Percentiles rank a stretch among this genome's conserved stretches.
Conservation (phyloP, 2,329 filamentous ascomycete genomes). For the Alternaria solani region DNA sequence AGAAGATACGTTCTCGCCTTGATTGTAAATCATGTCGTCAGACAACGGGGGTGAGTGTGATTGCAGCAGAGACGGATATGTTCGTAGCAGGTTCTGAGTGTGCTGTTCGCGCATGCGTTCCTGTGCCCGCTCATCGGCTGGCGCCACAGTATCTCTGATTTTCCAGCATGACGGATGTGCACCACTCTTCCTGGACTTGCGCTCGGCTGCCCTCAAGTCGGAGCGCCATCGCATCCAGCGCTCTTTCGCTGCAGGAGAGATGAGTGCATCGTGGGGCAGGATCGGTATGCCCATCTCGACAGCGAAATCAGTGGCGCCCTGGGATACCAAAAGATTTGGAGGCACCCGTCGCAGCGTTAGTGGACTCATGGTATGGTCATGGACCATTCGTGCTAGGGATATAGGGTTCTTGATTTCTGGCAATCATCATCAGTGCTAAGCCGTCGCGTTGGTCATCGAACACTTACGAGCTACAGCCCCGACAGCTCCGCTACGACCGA, state of each 20-base stretch:
- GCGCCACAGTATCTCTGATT: constrained; percentile 27
- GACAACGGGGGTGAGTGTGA: constrained; percentile 35
- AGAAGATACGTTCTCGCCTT: constrained; percentile 21
- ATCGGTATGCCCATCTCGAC: constrained; percentile 77
- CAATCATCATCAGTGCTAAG: constrained; percentile 25
- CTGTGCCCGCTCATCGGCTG: constrained; percentile 42
- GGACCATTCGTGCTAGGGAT: constrained; percentile 80
- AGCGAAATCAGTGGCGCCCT: constrained; percentile 88
- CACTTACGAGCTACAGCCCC: constrained; percentile 86
- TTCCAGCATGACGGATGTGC: constrained; percentile 40
- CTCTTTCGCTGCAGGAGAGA: constrained; percentile 81
- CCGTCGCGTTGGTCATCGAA: background rate
- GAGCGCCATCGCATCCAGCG: constrained; percentile 79
- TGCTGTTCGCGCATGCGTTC: constrained; percentile 50
- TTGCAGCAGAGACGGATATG: constrained; percentile 17
- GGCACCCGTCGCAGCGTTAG: constrained; percentile 89
- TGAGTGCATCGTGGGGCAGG: constrained; percentile 75
- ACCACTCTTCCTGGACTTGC: constrained; percentile 50
- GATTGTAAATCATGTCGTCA: constrained; percentile 28
- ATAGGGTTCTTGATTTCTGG: constrained; percentile 93
- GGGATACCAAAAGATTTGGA: constrained; percentile 87
- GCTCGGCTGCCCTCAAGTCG: constrained; percentile 72
- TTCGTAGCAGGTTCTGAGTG: constrained; percentile 44
- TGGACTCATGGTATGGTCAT: constrained; percentile 77
- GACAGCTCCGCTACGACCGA: constrained; percentile 89